Evolutionary conservation across 2,329 filamentous ascomycete genomes (phyloP).

Genomic region (Colletotrichum incanum): DNA sequence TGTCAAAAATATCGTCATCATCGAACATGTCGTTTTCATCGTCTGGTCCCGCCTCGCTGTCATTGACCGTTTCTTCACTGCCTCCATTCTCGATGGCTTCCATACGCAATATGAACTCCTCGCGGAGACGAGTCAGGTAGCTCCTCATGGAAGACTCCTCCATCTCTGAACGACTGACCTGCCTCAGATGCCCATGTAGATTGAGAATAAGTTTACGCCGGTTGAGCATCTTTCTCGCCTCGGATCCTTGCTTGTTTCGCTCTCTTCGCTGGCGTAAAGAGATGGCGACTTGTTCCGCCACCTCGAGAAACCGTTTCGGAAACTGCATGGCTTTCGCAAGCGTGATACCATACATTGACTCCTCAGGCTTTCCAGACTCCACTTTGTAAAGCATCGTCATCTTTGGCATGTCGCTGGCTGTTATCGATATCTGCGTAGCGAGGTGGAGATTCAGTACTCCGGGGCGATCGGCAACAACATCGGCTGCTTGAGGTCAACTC

Average conservation of each 20-base stretch:
- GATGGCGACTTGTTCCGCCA: slow-evolving; percentile 77
- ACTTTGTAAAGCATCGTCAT: slow-evolving; percentile 94
- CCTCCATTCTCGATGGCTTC: slow-evolving; percentile 68
- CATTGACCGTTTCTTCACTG: neutral
- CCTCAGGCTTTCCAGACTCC: slow-evolving; percentile 77
- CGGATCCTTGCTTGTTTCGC: slow-evolving; percentile 71
- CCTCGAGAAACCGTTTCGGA: slow-evolving; percentile 76
- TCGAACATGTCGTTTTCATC: neutral
- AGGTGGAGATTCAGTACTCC: slow-evolving; percentile 90
- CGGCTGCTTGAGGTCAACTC: slow-evolving; percentile 60
- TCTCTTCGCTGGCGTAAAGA: slow-evolving; percentile 73
- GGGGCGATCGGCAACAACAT: slow-evolving; percentile 79
- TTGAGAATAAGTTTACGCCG: slow-evolving; percentile 82
- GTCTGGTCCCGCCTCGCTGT: neutral
- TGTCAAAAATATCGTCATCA: slow-evolving; percentile 28
- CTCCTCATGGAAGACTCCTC: slow-evolving; percentile 73
- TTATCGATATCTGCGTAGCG: slow-evolving; percentile 73
- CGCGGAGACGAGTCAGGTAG: slow-evolving; percentile 79
- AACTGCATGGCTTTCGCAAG: slow-evolving; percentile 84
- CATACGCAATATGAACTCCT: slow-evolving; percentile 83
- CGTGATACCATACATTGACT: slow-evolving; percentile 87
- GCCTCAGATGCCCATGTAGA: slow-evolving; percentile 79
- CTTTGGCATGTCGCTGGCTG: slow-evolving; percentile 66
- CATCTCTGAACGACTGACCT: slow-evolving; percentile 77
- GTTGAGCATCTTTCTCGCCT: slow-evolving; percentile 71